Conservation (phyloP, 208 protist genomes). For the Acanthamoeba lenticulata region DNA sequence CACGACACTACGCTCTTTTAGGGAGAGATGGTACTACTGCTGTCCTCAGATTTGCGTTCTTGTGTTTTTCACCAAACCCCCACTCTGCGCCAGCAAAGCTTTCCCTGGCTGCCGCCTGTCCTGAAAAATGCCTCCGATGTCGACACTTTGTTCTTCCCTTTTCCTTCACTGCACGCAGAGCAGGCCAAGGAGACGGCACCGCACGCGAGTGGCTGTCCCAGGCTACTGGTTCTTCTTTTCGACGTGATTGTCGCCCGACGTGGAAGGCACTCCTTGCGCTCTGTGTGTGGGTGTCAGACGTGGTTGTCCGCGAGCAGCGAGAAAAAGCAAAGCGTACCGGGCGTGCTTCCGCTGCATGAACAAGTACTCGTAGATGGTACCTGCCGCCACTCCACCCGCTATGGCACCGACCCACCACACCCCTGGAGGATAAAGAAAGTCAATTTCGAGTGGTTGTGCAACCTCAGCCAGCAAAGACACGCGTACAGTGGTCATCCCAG, state of each 20-base stretch:
- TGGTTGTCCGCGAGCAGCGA: no score
- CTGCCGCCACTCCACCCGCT: neutral
- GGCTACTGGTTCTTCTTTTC: neutral
- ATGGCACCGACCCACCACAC: constrained; percentile 16
- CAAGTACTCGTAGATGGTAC: constrained; percentile 16
- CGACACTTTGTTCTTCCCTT: neutral
- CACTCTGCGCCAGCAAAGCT: neutral
- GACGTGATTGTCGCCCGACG: neutral
- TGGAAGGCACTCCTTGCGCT: neutral
- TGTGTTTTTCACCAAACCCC: neutral
- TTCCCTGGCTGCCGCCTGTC: neutral
- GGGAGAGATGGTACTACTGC: neutral
- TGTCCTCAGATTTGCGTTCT: neutral
- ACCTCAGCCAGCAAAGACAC: no score
- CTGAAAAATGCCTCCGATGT: neutral
- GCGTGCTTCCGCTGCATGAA: constrained; percentile 39
- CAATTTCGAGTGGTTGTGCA: no score
- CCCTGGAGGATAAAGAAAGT: no score
- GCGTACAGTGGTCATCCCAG: constrained; percentile 13
- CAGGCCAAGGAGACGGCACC: no score
- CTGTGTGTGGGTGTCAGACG: no score
- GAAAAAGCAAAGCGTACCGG: neutral
- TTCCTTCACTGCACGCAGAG: no score
- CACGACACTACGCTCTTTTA: neutral
- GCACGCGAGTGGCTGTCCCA: no score